Conservation (phyloP, 2,329 filamentous ascomycete genomes). For the Teratosphaeria gauchensis region DNA sequence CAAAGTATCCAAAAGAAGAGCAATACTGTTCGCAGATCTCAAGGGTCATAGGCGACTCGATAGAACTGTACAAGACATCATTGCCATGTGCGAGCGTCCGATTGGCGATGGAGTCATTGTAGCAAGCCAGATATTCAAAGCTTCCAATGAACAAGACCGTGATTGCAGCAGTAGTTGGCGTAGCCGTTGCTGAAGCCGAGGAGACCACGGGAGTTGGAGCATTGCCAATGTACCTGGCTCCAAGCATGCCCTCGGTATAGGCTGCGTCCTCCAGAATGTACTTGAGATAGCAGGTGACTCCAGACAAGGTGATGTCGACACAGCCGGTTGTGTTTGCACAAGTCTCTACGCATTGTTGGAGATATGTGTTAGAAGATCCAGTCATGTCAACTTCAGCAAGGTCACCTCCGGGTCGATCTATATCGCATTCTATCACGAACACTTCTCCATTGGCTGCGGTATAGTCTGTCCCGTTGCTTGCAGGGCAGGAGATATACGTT, state of each 20-base stretch:
- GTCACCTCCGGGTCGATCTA: not conserved
- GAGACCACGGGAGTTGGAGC: slow-evolving; percentile 1
- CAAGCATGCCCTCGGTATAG: slow-evolving; percentile 1
- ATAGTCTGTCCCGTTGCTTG: not conserved
- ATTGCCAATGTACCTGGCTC: slow-evolving; percentile 5
- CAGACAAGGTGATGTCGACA: not conserved
- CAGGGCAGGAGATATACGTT: not conserved
- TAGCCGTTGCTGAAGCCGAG: not conserved
- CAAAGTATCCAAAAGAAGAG: slow-evolving; percentile 7
- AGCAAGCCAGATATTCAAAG: slow-evolving; percentile 7
- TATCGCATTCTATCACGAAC: slow-evolving; percentile 1
- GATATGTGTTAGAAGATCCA: not conserved
- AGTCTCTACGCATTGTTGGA: not conserved
- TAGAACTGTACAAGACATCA: slow-evolving; percentile 1
- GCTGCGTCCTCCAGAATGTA: slow-evolving; percentile 1
- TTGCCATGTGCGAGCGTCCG: slow-evolving; percentile 1
- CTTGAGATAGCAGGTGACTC: slow-evolving; percentile 3
- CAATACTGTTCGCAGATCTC: slow-evolving; percentile 5
- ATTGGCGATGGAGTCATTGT: slow-evolving; percentile 1
- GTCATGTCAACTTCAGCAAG: not conserved
- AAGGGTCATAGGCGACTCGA: not conserved
- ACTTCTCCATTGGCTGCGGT: slow-evolving; percentile 1
- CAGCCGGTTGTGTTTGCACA: not conserved
- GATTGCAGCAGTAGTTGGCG: not conserved
- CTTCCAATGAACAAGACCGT: not conserved